Conservation (phyloP, 768 basidiomycete species). For the Panellus pusillus region DNA sequence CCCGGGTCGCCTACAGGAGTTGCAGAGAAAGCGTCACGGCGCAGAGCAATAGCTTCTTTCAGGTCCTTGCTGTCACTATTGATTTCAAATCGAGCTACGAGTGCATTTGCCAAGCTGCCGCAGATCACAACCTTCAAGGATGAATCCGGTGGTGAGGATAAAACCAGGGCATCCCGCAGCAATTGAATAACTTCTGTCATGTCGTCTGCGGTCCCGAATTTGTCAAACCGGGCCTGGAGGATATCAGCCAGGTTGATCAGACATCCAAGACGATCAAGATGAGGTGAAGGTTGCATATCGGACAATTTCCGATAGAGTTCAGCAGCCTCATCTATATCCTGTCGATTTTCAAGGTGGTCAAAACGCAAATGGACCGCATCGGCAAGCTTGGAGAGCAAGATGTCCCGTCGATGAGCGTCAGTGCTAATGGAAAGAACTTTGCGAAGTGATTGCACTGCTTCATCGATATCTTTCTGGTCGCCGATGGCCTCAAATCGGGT, state of each 20-base stretch:
- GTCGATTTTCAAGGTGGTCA: background rate
- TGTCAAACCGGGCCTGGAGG: conserved; percentile 1
- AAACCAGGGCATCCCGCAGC: background rate
- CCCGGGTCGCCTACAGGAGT: background rate
- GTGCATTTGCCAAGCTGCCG: background rate
- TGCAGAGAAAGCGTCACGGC: background rate
- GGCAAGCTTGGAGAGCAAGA: background rate
- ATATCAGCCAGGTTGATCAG: conserved; percentile 1
- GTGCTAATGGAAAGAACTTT: background rate
- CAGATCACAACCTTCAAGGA: no score
- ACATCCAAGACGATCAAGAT: conserved; percentile 3
- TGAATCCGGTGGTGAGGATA: background rate
- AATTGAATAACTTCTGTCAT: background rate
- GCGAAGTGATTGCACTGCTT: background rate
- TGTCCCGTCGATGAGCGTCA: background rate
- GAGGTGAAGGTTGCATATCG: conserved; percentile 1
- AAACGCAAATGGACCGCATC: background rate
- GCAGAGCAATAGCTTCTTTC: background rate
- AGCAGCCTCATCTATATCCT: conserved; percentile 1
- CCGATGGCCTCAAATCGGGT: background rate
- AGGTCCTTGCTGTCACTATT: background rate
- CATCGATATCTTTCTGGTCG: background rate
- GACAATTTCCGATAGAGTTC: background rate
- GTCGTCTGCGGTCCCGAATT: background rate
- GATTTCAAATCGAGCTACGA: background rate